Evolutionary conservation across 768 basidiomycete genomes (phyloP), one percentile per base, ranked within the genome.

Genomic region (Lanmaoa pseudosensibilis): DNA sequence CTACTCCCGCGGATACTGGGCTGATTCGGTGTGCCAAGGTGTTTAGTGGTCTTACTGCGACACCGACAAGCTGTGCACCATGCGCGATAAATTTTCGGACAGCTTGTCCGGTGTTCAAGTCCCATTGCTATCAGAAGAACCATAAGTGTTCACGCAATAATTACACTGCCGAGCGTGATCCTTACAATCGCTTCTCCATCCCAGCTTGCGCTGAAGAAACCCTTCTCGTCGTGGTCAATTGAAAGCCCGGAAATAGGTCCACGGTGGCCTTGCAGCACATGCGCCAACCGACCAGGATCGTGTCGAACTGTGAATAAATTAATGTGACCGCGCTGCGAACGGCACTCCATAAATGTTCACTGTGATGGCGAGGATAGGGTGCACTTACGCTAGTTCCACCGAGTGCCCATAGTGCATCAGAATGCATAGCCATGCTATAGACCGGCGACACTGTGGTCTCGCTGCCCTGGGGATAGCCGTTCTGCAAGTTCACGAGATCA

Each of bases 231-330:
- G 59, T 89, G 83, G 57, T 86, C 80, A 61, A 99, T 76, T 1
- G 86, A 80, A 53, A 99, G 76, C n/a, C 87, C 86, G 43, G 95
- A 96, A 18, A 99, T 85, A 25, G 92, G 88, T 3, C 87, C 85
- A 49, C 81, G 80, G 67, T 96, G 94, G 1, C 87, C 89, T 53
- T 79, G 79, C 27, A 72, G 27, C 11, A 83, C 80, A 75, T 91
- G 86, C 46, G 82, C 79, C 18, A 88, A 74, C 55, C 82, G 83
- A 45, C 96, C 96, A 46, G 95, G 92, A 45, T 94, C 89, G 69
- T 98, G 95, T 32, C 96, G 86, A 19, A 97, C 81, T 2, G 94
- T 97, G 69, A 90, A 94, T 21, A 99, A 78, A 71, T 94, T 94
- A 69, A 99, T 89, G 62, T 86, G 81, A n/a, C 96, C 97, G 61